phyloP scores from a whole-genome alignment of 345 rosid species.

The Carallia pectinifolia region DNA sequence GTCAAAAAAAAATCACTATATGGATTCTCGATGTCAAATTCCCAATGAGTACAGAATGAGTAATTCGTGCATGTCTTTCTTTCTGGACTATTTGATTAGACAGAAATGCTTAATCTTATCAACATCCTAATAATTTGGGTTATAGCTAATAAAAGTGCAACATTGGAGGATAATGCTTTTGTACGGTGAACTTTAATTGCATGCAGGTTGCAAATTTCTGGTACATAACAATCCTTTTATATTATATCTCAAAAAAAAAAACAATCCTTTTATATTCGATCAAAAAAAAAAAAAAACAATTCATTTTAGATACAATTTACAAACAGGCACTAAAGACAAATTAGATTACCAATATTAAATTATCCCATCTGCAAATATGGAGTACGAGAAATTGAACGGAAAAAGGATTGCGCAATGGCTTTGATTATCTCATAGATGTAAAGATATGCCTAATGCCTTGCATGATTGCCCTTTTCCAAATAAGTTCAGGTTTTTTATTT shows the following conservation, averaged over 20 bases:
- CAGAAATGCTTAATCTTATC: constrained; percentile 8
- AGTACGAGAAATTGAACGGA: neutral
- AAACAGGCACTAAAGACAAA: too few species aligned
- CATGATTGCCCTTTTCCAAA: neutral
- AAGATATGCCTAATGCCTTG: neutral
- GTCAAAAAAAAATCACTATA: too few species aligned
- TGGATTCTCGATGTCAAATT: too few species aligned
- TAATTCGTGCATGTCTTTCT: constrained; percentile 2
- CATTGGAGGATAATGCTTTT: constrained; percentile 1
- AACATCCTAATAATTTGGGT: neutral
- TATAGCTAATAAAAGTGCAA: constrained; percentile 7
- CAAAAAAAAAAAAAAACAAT: too few species aligned
- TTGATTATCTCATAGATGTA: neutral
- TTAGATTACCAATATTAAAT: neutral
- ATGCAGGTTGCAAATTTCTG: neutral
- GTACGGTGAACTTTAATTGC: constrained; percentile 1
- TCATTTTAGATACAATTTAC: too few species aligned
- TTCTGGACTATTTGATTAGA: constrained; percentile 20
- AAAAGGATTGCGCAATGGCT: neutral
- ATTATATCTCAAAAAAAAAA: too few species aligned
- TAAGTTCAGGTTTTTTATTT: neutral
- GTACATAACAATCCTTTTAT: neutral
- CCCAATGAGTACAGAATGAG: neutral
- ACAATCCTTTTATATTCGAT: too few species aligned
- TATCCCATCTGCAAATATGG: neutral